Conservation (phyloP, 163 green algal species). For the Chloroidium sp. region DNA sequence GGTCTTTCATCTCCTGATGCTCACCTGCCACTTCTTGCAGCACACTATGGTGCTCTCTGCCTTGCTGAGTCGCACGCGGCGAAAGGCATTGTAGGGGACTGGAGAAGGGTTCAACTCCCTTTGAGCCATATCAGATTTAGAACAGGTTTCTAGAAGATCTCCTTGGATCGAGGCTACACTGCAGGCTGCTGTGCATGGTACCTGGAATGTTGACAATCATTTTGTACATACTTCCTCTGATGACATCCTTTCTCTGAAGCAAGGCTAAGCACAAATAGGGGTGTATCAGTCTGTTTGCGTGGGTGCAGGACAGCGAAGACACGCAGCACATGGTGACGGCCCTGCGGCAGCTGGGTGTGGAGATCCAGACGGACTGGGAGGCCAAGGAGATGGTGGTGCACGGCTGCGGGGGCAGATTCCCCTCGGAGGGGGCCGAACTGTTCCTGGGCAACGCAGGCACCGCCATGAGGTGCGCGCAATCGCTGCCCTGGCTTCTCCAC, state of each 20-base stretch:
- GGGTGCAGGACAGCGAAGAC: slow-evolving; percentile 85
- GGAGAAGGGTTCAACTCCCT: too few relatives aligned
- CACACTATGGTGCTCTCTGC: background rate
- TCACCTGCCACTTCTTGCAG: background rate
- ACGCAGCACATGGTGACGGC: slow-evolving; percentile 93
- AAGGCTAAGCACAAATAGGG: too few relatives aligned
- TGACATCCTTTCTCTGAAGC: too few relatives aligned
- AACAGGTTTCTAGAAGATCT: too few relatives aligned
- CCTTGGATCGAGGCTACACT: background rate
- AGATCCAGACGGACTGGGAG: slow-evolving; percentile 75
- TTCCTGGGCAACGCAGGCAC: slow-evolving; percentile 99
- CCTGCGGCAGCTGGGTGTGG: slow-evolving; percentile 79
- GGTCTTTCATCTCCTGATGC: background rate
- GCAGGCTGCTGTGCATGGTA: background rate
- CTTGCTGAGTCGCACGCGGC: too few relatives aligned
- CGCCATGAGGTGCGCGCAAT: slow-evolving; percentile 70
- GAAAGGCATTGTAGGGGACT: too few relatives aligned
- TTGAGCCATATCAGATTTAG: too few relatives aligned
- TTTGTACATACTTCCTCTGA: too few relatives aligned
- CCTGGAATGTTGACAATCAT: too few relatives aligned
- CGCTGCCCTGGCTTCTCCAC: background rate
- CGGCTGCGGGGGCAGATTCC: slow-evolving; percentile 72
- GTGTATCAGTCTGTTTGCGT: too few relatives aligned
- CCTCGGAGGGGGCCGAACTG: slow-evolving; percentile 58
- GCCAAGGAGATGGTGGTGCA: slow-evolving; percentile 58